Conservation (phyloP, 2,329 filamentous ascomycete genomes). For the Penicillium sp. region DNA sequence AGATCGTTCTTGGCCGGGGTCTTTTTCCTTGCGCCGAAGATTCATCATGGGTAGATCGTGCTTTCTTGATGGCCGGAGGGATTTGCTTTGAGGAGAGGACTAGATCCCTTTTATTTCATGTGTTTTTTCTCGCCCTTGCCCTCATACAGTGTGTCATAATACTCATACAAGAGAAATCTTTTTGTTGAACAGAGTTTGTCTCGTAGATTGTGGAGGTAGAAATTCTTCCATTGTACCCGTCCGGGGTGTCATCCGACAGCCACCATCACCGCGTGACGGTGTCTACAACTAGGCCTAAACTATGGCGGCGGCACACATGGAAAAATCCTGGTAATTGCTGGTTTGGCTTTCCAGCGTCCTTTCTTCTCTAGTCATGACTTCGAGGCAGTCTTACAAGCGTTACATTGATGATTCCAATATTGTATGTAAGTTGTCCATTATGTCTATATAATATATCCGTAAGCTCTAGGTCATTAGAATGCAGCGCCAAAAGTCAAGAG, state of each 20-base stretch:
- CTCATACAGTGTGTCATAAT: constrained; percentile 40
- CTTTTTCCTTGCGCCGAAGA: constrained; percentile 22
- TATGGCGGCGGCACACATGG: neutral
- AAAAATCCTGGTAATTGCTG: neutral
- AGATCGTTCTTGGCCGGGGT: constrained; percentile 15
- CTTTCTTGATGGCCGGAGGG: constrained; percentile 25
- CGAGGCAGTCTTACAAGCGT: too few species aligned
- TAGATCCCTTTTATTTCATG: constrained; percentile 25
- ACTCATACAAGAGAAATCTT: constrained; percentile 31
- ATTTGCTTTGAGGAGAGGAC: constrained; percentile 29
- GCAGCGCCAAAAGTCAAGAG: constrained; percentile 10
- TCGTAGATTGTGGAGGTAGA: neutral
- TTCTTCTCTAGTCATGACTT: too few species aligned
- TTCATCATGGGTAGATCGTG: constrained; percentile 29
- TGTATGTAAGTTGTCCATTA: constrained; percentile 2
- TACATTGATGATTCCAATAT: neutral
- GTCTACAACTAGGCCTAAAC: neutral
- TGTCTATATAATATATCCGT: constrained; percentile 16
- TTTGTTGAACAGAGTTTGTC: constrained; percentile 17
- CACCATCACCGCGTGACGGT: neutral
- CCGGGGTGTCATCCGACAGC: neutral
- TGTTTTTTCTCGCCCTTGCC: constrained; percentile 32
- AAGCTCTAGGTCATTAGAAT: constrained; percentile 17
- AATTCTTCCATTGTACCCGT: neutral
- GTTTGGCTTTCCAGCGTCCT: too few species aligned